These are phyloP conservation scores for Leccinum sublutescens DNA, from an alignment of 768 basidiomycete species.

Conservation along the genomic window DNA sequence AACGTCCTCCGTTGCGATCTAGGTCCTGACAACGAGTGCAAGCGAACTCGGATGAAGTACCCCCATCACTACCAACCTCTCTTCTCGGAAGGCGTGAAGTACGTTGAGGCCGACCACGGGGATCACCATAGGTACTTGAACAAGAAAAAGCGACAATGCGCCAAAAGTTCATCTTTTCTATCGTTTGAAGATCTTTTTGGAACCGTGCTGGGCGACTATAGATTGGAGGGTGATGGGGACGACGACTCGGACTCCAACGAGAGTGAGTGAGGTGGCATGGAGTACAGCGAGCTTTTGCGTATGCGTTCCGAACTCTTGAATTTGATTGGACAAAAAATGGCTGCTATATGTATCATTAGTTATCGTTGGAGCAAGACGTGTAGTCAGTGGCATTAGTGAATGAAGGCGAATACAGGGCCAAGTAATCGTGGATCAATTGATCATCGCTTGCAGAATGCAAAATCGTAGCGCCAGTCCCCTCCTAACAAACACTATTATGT, in stretches of 20 bases:
- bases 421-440: not conserved
- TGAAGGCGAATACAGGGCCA: too few relatives aligned
- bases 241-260: too few relatives aligned
- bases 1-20: constrained; percentile 3
- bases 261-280: not conserved
- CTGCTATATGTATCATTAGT: not conserved
- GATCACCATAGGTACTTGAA: not conserved
- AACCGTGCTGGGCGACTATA: not conserved
- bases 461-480: too few relatives aligned
- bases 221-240: too few relatives aligned
- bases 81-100: not conserved
- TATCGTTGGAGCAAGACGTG: not conserved
- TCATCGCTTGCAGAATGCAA: not conserved
- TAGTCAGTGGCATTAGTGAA: not conserved
- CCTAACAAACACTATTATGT: too few relatives aligned
- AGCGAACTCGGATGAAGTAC: not conserved
- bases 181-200: not conserved
- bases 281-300: not conserved
- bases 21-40: not conserved
- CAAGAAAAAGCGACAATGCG: not conserved
- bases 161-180: not conserved
- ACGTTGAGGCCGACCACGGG: not conserved
- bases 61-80: not conserved
- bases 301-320: not conserved
- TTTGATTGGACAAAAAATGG: not conserved